Percentiles rank a stretch among this genome's conserved stretches.
phyloP scores from a whole-genome alignment of 306 rosid species.

The Sphenostylis stenocarpa region DNA sequence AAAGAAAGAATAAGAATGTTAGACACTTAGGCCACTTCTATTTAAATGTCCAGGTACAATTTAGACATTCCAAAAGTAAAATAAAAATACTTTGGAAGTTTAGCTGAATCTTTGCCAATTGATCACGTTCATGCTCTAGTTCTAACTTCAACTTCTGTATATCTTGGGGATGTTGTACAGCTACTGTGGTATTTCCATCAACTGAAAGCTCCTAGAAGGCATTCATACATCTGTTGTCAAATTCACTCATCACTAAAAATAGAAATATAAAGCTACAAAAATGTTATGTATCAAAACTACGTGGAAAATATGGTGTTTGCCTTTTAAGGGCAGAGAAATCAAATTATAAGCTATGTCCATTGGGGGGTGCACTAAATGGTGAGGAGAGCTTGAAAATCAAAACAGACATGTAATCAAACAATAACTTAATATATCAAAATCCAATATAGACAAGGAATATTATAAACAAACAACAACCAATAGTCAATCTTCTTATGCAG shows the following conservation, averaged over 20 bases:
- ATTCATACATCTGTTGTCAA: slow-evolving; percentile 88
- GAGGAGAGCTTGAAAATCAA: not conserved
- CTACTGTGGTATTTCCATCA: slow-evolving; percentile 45
- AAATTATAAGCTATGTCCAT: not conserved
- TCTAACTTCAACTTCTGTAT: slow-evolving; percentile 50
- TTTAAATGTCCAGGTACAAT: not conserved
- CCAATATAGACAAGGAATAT: not conserved
- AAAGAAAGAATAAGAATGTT: slow-evolving; percentile 3
- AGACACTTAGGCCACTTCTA: slow-evolving; percentile 7
- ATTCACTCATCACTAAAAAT: slow-evolving; percentile 64
- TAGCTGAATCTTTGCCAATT: slow-evolving; percentile 38
- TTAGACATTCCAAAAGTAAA: slow-evolving; percentile 19
- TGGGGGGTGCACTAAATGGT: not conserved
- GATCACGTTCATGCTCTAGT: slow-evolving; percentile 53
- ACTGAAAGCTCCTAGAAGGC: slow-evolving; percentile 88
- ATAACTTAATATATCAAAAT: slow-evolving; percentile 5
- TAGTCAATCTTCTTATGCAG: not conserved
- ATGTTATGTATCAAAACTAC: not conserved
- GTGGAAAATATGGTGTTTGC: not conserved
- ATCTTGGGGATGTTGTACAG: slow-evolving; percentile 50
- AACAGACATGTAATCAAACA: not conserved
- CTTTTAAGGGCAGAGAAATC: not conserved
- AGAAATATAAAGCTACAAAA: slow-evolving; percentile 7
- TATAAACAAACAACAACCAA: not conserved
- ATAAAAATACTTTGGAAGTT: slow-evolving; percentile 49